phyloP scores from a whole-genome alignment of 2,329 filamentous ascomycete species.

The Colletotrichum cuscutae region DNA sequence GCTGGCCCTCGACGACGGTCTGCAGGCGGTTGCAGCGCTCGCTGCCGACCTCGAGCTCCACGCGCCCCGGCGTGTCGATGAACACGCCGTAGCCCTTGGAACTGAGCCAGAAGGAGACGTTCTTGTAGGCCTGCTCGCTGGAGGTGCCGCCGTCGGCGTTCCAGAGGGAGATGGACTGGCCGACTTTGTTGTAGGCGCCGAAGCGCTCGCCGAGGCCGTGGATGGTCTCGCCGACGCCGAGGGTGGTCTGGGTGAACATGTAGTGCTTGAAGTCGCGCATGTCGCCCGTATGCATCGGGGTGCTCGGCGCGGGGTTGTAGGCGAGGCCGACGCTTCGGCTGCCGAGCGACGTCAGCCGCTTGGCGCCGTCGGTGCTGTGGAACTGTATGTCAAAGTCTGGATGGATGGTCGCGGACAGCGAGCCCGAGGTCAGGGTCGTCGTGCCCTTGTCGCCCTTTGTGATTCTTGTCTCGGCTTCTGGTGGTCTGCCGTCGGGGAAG shows the following conservation, averaged over 20 bases:
- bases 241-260: conserved; percentile 65
- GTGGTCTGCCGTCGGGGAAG: conserved; percentile 48
- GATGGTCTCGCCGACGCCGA: conserved; percentile 71
- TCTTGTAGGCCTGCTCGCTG: conserved; percentile 78
- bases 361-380: conserved; percentile 48
- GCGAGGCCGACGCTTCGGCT: conserved; percentile 53
- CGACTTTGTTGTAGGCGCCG: conserved; percentile 80
- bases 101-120: conserved; percentile 75
- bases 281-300: conserved; percentile 46
- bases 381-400: conserved; percentile 52
- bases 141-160: conserved; percentile 73
- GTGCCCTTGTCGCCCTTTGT: conserved; percentile 46
- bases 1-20: conserved; percentile 74
- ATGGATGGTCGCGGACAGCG: conserved; percentile 48
- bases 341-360: conserved; percentile 50
- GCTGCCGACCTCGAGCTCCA: conserved; percentile 79
- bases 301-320: conserved; percentile 46
- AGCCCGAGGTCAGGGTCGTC: conserved; percentile 48
- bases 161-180: conserved; percentile 74
- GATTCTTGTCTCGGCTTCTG: conserved; percentile 42
- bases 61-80: conserved; percentile 74
- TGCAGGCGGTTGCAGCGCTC: conserved; percentile 79
- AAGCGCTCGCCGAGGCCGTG: conserved; percentile 83
- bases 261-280: conserved; percentile 61
- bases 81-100: conserved; percentile 82